Base-by-base conservation (phyloP, 805 yeast genomes). In the Metschnikowia reukaufii region DNA sequence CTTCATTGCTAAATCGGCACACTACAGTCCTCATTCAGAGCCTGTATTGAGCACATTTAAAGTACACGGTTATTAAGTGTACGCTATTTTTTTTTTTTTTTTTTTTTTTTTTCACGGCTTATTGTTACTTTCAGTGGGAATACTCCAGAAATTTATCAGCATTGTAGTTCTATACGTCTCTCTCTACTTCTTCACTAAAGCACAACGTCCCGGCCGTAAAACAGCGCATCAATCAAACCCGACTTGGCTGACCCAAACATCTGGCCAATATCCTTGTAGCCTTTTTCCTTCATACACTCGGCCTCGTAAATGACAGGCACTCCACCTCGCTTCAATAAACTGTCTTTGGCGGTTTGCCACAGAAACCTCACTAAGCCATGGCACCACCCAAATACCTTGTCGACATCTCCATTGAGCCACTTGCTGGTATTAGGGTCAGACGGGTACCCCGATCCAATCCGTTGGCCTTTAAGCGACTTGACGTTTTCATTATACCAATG, bases 311-410 rank as follows among this genome's bases (percentile, higher is more conserved):
- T 75, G 44, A 89, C 79, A 1, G 71, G 70, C 0, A 76, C 67
- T 4, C 80, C 82, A 0, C 76, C 76, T 36, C 74, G 70, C 34
- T 74, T 78, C 10, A 73, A 74, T 33, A 92, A 65, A 31, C 87
- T 73, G 51, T 88, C 95, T 54, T 80, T 82, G 1, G 96, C 82
- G 0, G 99, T 94, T 57, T 88, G 94, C 99, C 99, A 94, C 32
- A 96, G 88, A 59, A 84, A 94, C 42, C 99, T 69, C 7, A 86
- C 75, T 38, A 84, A 79, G 8, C 86, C 77, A 42, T 57, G 68
- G 44, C 81, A 76, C 98, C 98, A 94, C 0, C 98, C 98, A 66
- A 88, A 88, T 12, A 92, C 70, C 12, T 77, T 77, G 61, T 88
- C 88, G 23, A 87, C 79, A 19, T 75, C 71, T 0, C 65, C 55